Percentiles rank a stretch among this genome's conserved stretches.
These are phyloP conservation scores for Globisporangium lucens DNA, from an alignment of 352 stramenopile species.

Conservation along the genomic window DNA sequence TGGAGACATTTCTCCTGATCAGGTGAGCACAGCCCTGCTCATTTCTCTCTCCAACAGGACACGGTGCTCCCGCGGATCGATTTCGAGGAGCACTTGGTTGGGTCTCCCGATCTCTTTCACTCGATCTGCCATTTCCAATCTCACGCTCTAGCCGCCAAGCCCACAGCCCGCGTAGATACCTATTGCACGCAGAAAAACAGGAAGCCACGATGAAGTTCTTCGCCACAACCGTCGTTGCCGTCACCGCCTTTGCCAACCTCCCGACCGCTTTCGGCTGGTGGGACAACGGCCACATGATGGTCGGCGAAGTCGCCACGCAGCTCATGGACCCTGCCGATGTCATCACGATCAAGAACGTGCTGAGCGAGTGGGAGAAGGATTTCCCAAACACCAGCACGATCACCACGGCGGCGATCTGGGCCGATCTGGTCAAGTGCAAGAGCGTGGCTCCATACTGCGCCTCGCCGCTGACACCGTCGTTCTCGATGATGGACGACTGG, in stretches of 20 bases:
- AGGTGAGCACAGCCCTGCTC: background rate
- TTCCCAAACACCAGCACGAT: slow-evolving; percentile 58
- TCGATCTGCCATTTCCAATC: slow-evolving; percentile 1
- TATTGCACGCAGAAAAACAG: background rate
- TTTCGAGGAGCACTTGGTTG: background rate
- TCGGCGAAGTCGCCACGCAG: slow-evolving; percentile 48
- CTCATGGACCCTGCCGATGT: slow-evolving; percentile 44
- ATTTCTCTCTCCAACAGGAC: background rate
- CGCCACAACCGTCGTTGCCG: slow-evolving; percentile 10
- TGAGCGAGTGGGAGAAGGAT: slow-evolving; percentile 43
- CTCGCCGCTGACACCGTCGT: slow-evolving; percentile 36
- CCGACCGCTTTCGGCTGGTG: slow-evolving; percentile 40
- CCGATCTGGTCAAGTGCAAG: slow-evolving; percentile 61
- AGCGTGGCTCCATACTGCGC: slow-evolving; percentile 32
- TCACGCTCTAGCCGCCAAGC: slow-evolving; percentile 9
- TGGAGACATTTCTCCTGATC: background rate
- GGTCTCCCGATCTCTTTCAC: background rate
- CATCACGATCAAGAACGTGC: slow-evolving; percentile 45
- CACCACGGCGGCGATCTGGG: slow-evolving; percentile 46
- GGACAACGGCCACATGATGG: slow-evolving; percentile 69
- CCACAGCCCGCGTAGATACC: slow-evolving; percentile 1
- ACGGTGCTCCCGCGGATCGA: background rate
- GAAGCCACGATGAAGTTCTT: slow-evolving; percentile 33
- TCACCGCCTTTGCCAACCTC: slow-evolving; percentile 15
- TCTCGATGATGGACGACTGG: slow-evolving; percentile 54